These are phyloP conservation scores for Ogataea zsoltii DNA, from an alignment of 805 yeast species.

Conservation along the genomic window DNA sequence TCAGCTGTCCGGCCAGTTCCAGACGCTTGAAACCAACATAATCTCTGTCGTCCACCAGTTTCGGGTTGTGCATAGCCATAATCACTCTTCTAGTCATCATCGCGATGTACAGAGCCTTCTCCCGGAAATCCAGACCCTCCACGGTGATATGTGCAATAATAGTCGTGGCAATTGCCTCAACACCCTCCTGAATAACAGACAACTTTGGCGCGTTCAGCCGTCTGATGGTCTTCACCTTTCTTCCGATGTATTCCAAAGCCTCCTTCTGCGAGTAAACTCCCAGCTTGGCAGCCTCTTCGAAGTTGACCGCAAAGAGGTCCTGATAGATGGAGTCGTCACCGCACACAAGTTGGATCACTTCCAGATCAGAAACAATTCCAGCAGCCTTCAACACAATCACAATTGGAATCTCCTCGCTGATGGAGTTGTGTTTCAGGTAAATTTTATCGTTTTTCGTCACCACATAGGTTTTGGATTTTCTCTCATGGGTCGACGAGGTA, in stretches of 20 bases:
- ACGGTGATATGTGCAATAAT: constrained; percentile 94
- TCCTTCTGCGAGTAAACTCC: constrained; percentile 91
- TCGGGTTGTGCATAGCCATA: constrained; percentile 92
- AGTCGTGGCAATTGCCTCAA: constrained; percentile 94
- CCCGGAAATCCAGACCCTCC: constrained; percentile 79
- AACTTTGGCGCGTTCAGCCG: constrained; percentile 81
- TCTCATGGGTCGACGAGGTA: constrained; percentile 96
- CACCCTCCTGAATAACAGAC: constrained; percentile 85
- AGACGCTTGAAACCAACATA: constrained; percentile 97
- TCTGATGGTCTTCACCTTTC: constrained; percentile 89
- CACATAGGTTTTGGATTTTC: constrained; percentile 96
- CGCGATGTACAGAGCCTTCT: constrained; percentile 91
- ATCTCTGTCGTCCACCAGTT: constrained; percentile 97
- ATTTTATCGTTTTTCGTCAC: constrained; percentile 88
- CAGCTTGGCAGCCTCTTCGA: constrained; percentile 87
- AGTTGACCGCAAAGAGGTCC: constrained; percentile 87
- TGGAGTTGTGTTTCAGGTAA: constrained; percentile 91
- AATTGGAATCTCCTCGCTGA: constrained; percentile 93
- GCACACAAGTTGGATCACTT: constrained; percentile 90
- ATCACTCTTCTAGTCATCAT: constrained; percentile 96
- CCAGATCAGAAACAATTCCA: constrained; percentile 88
- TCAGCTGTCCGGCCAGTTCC: constrained; percentile 95
- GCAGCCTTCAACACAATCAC: constrained; percentile 93
- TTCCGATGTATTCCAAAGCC: constrained; percentile 88
- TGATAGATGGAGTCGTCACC: constrained; percentile 88